Base-by-base conservation (phyloP, 192 early-diverging fungal species). In the Coemansia sp. region DNA sequence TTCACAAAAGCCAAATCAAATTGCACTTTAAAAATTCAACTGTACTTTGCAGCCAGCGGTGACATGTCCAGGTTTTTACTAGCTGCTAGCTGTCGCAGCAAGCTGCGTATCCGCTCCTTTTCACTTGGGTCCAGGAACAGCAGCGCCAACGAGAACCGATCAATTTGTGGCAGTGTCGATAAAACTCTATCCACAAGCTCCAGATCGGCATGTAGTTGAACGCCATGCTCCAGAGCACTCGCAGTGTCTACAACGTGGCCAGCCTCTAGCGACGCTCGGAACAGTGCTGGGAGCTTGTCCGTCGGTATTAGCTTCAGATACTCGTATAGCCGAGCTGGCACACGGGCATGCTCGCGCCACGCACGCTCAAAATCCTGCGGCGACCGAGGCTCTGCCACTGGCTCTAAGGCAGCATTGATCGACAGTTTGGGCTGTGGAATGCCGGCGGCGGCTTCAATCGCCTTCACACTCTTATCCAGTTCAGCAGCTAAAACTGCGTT, bases 291-390 rank as follows among this genome's bases (percentile, higher is more conserved):
- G 11, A 62, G 38, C 8, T 42, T 23, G 8, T 15, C 19, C 8
- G 39, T n/a, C 7, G 51, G 27, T 28, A 62, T 19, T 9, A 49
- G n/a, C 34, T 55, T 50, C 26, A 62, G 38, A 15, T 43, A 55
- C 5, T 50, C 34, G 21, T 63, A 63, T 11, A 63, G 28, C 5
- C 38, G 22, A 8, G 23, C 45, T 8, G 60, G 26, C 3, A 34
- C 27, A 3, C 30, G 5, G 15, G 45, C 14, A 27, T 50, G 44
- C 20, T 63, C 45, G n/a, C 52, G 60, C 60, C 52, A 63, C 3
- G 35, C 46, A 14, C 52, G 50, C 50, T 55, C 60, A 50, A 63
- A 63, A 7, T 47, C 53, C 22, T 55, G 60, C 1, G 52, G 23
- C 8, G 35, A 39, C 51, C 40, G 35, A 7, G 51, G 48, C 48